phyloP scores from a whole-genome alignment of 768 basidiomycete genomes.

The Saitozyma sp. region DNA sequence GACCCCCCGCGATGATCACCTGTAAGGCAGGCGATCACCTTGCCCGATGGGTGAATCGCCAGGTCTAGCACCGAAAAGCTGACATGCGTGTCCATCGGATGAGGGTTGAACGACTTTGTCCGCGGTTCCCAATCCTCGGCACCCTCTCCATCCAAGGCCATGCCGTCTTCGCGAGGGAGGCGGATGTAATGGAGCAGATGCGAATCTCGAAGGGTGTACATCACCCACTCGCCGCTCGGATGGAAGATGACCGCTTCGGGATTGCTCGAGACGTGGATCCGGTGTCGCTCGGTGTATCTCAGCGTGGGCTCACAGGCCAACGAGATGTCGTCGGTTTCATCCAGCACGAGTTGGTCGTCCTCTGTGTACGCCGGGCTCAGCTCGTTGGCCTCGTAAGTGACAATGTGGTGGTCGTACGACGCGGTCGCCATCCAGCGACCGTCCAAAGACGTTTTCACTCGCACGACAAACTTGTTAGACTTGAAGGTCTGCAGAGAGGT shows the following conservation, averaged over 20 bases:
- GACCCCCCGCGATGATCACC: constrained; percentile 48
- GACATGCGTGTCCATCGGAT: constrained; percentile 48
- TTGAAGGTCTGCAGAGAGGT: constrained; percentile 42
- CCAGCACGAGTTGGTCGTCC: constrained; percentile 27
- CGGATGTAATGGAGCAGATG: constrained; percentile 5
- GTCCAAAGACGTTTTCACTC: constrained; percentile 39
- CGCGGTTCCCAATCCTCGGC: constrained; percentile 12
- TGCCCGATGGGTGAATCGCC: constrained; percentile 43
- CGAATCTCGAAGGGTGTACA: constrained; percentile 14
- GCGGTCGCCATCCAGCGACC: constrained; percentile 45
- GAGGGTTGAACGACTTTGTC: constrained; percentile 49
- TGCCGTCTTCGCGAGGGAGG: background rate
- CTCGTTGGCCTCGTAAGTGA: constrained; percentile 31
- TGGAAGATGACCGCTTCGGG: constrained; percentile 49
- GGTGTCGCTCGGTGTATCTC: constrained; percentile 31
- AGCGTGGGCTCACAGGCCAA: constrained; percentile 41
- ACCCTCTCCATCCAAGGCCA: background rate
- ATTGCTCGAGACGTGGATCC: constrained; percentile 38
- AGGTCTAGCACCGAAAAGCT: constrained; percentile 49
- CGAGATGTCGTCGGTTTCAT: constrained; percentile 37
- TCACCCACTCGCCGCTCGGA: constrained; percentile 30
- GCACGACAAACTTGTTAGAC: constrained; percentile 44
- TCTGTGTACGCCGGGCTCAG: background rate
- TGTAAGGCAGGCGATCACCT: constrained; percentile 48
- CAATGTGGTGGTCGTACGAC: constrained; percentile 45